Evolutionary conservation across 2,329 filamentous ascomycete species (phyloP).

Genomic region (Colletotrichum costaricense): DNA sequence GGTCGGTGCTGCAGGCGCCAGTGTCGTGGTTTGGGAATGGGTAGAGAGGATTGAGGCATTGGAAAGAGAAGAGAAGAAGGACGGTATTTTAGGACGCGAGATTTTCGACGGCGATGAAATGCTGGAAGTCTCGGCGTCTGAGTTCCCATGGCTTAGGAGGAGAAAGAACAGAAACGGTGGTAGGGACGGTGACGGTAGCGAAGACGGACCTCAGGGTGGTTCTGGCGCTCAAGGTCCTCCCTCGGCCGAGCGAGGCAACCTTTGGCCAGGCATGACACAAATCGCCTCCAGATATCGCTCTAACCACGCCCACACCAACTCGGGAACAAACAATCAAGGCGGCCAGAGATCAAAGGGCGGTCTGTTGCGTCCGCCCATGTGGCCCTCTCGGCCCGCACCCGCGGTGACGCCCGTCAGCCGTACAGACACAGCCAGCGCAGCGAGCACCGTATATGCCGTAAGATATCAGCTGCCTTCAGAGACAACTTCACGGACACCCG

Average conservation of each 20-base stretch:
- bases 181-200: slow-evolving; percentile 37
- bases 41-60: slow-evolving; percentile 93
- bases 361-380: slow-evolving; percentile 61
- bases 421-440: slow-evolving; percentile 72
- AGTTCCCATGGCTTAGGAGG: slow-evolving; percentile 59
- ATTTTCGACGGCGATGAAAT: slow-evolving; percentile 96
- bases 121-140: slow-evolving; percentile 72
- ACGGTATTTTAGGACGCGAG: slow-evolving; percentile 89
- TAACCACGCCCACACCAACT: slow-evolving; percentile 18
- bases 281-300: slow-evolving; percentile 51
- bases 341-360: slow-evolving; percentile 44
- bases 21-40: slow-evolving; percentile 99
- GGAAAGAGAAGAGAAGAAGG: slow-evolving; percentile 93
- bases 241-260: slow-evolving; percentile 44
- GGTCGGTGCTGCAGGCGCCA: slow-evolving; percentile 94
- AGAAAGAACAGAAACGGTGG: slow-evolving; percentile 47
- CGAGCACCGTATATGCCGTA: slow-evolving; percentile 73
- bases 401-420: slow-evolving; percentile 69
- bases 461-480: slow-evolving; percentile 70
- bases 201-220: slow-evolving; percentile 35
- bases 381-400: slow-evolving; percentile 67
- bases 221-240: slow-evolving; percentile 36
- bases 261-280: slow-evolving; percentile 54
- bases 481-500: slow-evolving; percentile 44
- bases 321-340: slow-evolving; percentile 30